These are phyloP conservation scores for Phytophthora colocasiae DNA, from an alignment of 352 stramenopile species.

Conservation along the genomic window DNA sequence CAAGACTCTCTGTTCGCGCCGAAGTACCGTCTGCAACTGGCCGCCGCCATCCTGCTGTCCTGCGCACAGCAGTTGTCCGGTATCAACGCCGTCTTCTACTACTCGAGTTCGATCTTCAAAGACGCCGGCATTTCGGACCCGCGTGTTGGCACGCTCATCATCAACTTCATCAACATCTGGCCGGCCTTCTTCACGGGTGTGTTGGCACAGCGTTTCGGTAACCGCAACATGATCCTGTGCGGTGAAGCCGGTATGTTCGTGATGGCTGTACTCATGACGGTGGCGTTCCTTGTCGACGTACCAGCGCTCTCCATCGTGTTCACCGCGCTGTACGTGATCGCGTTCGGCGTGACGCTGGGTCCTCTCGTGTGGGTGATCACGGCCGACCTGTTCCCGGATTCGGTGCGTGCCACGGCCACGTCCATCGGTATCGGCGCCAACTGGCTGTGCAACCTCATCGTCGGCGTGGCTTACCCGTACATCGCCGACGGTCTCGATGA, in stretches of 20 bases:
- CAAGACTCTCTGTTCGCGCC: slow-evolving; percentile 28
- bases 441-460: slow-evolving; percentile 55
- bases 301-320: slow-evolving; percentile 32
- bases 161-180: slow-evolving; percentile 29
- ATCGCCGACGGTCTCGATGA: slow-evolving; percentile 44
- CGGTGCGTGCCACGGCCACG: slow-evolving; percentile 29
- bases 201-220: slow-evolving; percentile 50
- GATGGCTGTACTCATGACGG: slow-evolving; percentile 34
- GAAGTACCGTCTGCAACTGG: slow-evolving; percentile 44
- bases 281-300: slow-evolving; percentile 35
- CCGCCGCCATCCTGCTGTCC: slow-evolving; percentile 43
- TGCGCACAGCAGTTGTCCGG: slow-evolving; percentile 53
- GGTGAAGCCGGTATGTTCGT: slow-evolving; percentile 40
- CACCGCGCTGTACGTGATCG: slow-evolving; percentile 4
- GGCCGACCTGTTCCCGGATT: slow-evolving; percentile 30
- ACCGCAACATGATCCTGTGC: slow-evolving; percentile 54
- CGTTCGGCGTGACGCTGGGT: slow-evolving; percentile 20
- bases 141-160: slow-evolving; percentile 19
- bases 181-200: slow-evolving; percentile 27
- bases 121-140: slow-evolving; percentile 13
- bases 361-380: slow-evolving; percentile 28
- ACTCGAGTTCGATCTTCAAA: neutral
- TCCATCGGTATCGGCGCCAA: slow-evolving; percentile 55
- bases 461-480: slow-evolving; percentile 65
- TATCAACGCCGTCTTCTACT: slow-evolving; percentile 47